phyloP scores from a whole-genome alignment of 495 filamentous ascomycete genomes.

The Trichoderma parareesei region DNA sequence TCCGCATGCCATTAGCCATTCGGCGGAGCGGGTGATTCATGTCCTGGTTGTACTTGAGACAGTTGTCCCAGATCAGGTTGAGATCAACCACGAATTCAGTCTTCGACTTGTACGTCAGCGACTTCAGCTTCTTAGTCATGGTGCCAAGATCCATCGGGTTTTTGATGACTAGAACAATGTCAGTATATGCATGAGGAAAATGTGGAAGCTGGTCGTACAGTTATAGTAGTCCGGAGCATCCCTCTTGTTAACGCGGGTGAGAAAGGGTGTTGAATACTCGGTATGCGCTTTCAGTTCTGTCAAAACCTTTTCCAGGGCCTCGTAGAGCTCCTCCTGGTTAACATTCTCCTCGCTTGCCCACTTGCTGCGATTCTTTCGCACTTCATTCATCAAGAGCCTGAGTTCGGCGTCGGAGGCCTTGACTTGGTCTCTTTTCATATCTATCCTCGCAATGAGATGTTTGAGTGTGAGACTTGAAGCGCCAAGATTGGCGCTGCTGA shows the following conservation, averaged over 20 bases:
- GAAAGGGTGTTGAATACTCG: conserved; percentile 88
- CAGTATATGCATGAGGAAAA: conserved; percentile 16
- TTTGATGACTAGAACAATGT: conserved; percentile 65
- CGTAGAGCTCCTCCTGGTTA: conserved; percentile 95
- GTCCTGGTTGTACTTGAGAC: conserved; percentile 89
- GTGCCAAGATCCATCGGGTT: conserved; percentile 95
- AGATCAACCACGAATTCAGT: conserved; percentile 88
- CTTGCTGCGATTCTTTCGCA: conserved; percentile 94
- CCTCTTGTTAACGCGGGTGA: conserved; percentile 88
- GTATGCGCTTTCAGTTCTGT: conserved; percentile 94
- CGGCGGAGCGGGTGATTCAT: conserved; percentile 80
- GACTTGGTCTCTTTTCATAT: conserved; percentile 80
- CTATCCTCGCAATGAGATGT: conserved; percentile 91
- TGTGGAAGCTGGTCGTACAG: conserved; percentile 43
- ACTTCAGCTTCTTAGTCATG: conserved; percentile 97
- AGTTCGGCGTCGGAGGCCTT: conserved; percentile 87
- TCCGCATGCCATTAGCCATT: conserved; percentile 92
- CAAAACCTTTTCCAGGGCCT: conserved; percentile 90
- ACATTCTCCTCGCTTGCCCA: conserved; percentile 98
- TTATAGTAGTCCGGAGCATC: conserved; percentile 94
- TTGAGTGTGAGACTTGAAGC: conserved; percentile 96
- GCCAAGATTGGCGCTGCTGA: conserved; percentile 89
- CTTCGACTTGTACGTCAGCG: conserved; percentile 82
- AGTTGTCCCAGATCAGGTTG: conserved; percentile 94
- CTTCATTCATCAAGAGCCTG: conserved; percentile 86